A percentile compares a stretch with the other conserved stretches of the same genome.
Conservation (phyloP, 495 filamentous ascomycete genomes). For the Penicillium crystallinum region DNA sequence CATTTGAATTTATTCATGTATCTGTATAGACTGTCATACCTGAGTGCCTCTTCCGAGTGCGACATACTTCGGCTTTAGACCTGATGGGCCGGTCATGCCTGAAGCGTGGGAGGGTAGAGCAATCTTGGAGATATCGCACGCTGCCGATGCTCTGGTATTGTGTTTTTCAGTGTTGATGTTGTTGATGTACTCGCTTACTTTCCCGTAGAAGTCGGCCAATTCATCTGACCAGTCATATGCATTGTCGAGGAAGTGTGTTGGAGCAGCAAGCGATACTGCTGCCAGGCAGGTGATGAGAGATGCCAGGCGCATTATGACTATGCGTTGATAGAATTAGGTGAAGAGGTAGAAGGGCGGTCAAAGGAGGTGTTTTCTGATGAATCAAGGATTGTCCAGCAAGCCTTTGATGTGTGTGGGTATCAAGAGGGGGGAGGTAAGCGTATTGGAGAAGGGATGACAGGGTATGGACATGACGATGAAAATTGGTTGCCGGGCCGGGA, state of each 20-base stretch:
- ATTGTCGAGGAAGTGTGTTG: conserved; percentile 28
- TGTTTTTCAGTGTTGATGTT: conserved; percentile 26
- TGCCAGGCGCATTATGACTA: conserved; percentile 28
- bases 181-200: conserved; percentile 38
- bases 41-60: conserved; percentile 79
- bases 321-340: neutral
- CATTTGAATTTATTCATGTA: neutral
- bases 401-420: conserved; percentile 12
- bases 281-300: conserved; percentile 26
- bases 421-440: conserved; percentile 1
- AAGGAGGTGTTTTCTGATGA: neutral
- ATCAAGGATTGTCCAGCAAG: conserved; percentile 4
- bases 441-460: conserved; percentile 12
- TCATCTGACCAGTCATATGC: conserved; percentile 36
- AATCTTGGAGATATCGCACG: conserved; percentile 39
- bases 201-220: conserved; percentile 32
- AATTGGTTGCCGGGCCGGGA: conserved; percentile 6
- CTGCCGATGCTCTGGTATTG: conserved; percentile 10
- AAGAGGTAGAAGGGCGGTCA: neutral
- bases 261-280: conserved; percentile 33
- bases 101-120: conserved; percentile 35
- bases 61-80: conserved; percentile 63
- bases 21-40: conserved; percentile 25
- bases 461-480: conserved; percentile 9
- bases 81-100: conserved; percentile 53